Evolutionary conservation across 148 eudicot genomes (phyloP).

Genomic region (Rhododendron ovatum): DNA sequence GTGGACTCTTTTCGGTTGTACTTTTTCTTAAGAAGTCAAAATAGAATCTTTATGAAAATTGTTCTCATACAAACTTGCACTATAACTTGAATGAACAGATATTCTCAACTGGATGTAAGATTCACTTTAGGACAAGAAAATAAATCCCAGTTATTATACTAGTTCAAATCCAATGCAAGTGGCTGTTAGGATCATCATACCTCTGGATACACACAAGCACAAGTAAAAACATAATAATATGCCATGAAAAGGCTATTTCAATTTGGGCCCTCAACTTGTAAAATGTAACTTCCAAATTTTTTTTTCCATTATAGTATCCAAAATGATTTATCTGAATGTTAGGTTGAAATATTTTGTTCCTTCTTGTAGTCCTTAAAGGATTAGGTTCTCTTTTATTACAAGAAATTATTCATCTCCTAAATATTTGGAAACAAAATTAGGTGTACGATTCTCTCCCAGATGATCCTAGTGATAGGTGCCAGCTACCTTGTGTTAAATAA

Average conservation of each 20-base stretch:
- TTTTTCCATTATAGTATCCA: background rate
- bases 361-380: background rate
- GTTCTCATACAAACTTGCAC: background rate
- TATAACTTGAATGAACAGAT: background rate
- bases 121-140: constrained; percentile 1
- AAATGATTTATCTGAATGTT: background rate
- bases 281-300: background rate
- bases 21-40: too few relatives aligned
- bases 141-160: background rate
- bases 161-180: background rate
- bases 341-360: background rate
- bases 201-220: background rate
- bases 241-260: background rate
- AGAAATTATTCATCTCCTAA: background rate
- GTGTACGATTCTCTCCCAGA: background rate
- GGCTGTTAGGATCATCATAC: background rate
- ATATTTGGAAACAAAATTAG: background rate
- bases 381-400: background rate
- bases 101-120: background rate
- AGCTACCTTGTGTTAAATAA: background rate
- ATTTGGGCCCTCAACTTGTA: background rate
- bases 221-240: background rate
- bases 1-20: background rate
- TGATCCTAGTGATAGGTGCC: background rate
- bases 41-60: background rate